Evolutionary conservation across 352 stramenopile species (phyloP).

Genomic region (Globisporangium echinulatum): DNA sequence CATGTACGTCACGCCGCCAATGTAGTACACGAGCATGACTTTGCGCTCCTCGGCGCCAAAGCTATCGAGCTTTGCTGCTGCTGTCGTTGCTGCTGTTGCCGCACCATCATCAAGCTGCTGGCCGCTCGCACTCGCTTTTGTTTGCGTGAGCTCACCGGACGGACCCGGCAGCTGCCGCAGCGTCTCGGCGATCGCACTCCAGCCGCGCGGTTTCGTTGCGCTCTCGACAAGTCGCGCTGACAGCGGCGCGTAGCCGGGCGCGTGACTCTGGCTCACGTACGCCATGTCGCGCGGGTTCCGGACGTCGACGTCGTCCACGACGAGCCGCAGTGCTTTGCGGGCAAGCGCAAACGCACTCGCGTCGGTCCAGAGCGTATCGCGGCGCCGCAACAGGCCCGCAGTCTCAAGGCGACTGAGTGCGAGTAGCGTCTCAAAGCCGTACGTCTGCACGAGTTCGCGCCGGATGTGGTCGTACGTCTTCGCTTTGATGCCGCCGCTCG

Average conservation of each 20-base stretch:
- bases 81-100: slow-evolving; percentile 16
- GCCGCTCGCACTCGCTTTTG: slow-evolving; percentile 10
- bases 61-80: slow-evolving; percentile 52
- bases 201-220: slow-evolving; percentile 68
- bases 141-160: slow-evolving; percentile 69
- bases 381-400: slow-evolving; percentile 84
- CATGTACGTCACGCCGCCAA: slow-evolving; percentile 96
- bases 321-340: slow-evolving; percentile 89
- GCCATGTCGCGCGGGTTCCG: slow-evolving; percentile 92
- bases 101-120: slow-evolving; percentile 1
- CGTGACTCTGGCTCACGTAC: slow-evolving; percentile 84
- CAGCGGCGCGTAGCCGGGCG: slow-evolving; percentile 91
- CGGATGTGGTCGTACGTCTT: slow-evolving; percentile 93
- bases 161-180: slow-evolving; percentile 79
- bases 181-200: slow-evolving; percentile 74
- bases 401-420: slow-evolving; percentile 93
- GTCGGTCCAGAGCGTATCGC: slow-evolving; percentile 84
- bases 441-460: slow-evolving; percentile 94
- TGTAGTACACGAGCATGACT: slow-evolving; percentile 94
- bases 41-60: slow-evolving; percentile 82
- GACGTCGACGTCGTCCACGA: slow-evolving; percentile 94
- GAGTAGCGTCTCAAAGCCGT: slow-evolving; percentile 94
- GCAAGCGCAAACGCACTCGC: slow-evolving; percentile 79
- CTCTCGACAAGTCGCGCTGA: slow-evolving; percentile 91
- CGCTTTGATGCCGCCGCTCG: slow-evolving; percentile 89